A percentile compares a stretch with the other conserved stretches of the same genome.
phyloP scores from a whole-genome alignment of 2,329 filamentous ascomycete species.

The Onygena corvina region DNA sequence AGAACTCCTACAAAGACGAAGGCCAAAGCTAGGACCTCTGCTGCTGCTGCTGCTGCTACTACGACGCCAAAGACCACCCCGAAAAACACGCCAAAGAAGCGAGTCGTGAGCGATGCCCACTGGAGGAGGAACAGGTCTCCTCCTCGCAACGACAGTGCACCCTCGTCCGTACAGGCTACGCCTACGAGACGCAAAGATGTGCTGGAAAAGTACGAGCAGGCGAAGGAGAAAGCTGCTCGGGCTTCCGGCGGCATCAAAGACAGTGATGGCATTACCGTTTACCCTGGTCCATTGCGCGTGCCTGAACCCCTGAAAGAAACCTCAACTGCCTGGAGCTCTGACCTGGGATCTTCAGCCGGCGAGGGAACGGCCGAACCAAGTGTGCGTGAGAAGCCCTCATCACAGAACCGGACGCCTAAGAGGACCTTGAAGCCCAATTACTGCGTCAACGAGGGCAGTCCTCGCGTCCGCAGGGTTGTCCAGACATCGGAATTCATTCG shows the following conservation, averaged over 20 bases:
- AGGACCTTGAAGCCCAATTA: conserved; percentile 6
- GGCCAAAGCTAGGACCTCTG: conserved; percentile 25
- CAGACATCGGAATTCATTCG: neutral
- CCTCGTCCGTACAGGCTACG: conserved; percentile 29
- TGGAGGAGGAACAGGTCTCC: conserved; percentile 51
- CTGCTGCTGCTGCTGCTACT: too few species aligned
- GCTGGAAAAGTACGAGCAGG: conserved; percentile 19
- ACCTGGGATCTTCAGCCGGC: conserved; percentile 2
- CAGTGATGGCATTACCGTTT: conserved; percentile 22
- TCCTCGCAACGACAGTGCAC: conserved; percentile 24
- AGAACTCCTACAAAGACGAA: conserved; percentile 7
- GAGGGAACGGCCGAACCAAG: neutral
- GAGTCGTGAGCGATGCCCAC: conserved; percentile 84
- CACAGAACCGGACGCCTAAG: neutral
- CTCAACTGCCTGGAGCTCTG: conserved; percentile 17
- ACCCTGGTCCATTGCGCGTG: conserved; percentile 18
- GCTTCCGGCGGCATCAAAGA: neutral
- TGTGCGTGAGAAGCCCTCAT: neutral
- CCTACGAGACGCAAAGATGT: conserved; percentile 33
- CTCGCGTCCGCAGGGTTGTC: neutral
- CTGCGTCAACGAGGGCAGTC: neutral
- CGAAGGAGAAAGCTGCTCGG: conserved; percentile 1
- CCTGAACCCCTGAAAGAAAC: conserved; percentile 8
- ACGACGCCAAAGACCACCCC: neutral
- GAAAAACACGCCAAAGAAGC: conserved; percentile 63